Base-by-base conservation (phyloP, 768 basidiomycete genomes). In the Hericium coralloides region DNA sequence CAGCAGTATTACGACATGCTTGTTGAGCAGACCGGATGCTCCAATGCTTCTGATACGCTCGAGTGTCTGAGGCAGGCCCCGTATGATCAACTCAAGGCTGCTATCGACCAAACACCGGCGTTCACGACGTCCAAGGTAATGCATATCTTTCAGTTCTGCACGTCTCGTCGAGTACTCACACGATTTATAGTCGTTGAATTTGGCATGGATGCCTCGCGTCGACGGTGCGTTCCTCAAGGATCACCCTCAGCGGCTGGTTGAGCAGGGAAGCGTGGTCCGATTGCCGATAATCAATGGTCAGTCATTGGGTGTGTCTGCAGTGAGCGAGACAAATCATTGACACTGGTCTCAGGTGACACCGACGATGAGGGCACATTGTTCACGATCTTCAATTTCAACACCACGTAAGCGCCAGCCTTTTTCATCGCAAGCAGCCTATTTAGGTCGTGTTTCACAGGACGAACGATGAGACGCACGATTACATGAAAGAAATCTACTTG, bases 311-410 rank as follows among this genome's bases (percentile, higher is more conserved):
- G 2, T 18, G 8, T 22, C 8, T 12, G 4, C 20, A 3, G 22
- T 20, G 17, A 20, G n/a, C 23, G 38, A 6, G 22, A 12, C 12
- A 15, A n/a, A 18, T 41, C 23, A 54, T 39, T 12, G 53, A 12
- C 8, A 41, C n/a, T 25, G 10, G 36, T 26, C 12, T 12, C 56
- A 58, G 62, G 62, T 12, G 53, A 63, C 26, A 31, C 37, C 49
- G 50, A 58, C 22, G 60, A 63, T 52, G 62, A 63, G 37, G 62
- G 62, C 45, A 63, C 61, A 12, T 10, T 49, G 17, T 55, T 55
- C 31, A 48, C 55, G 12, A 25, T 55, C 25, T 14, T 26, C 15
- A 18, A 7, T 0, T 10, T 36, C 43, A 55, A 55, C 47, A 7
- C 49, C n/a, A 55, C 55, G 55, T 55, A 38, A 26, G 55, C 36